Evolutionary conservation across 371 early-diverging fungal genomes (phyloP).

Genomic region (Coemansia sp.): DNA sequence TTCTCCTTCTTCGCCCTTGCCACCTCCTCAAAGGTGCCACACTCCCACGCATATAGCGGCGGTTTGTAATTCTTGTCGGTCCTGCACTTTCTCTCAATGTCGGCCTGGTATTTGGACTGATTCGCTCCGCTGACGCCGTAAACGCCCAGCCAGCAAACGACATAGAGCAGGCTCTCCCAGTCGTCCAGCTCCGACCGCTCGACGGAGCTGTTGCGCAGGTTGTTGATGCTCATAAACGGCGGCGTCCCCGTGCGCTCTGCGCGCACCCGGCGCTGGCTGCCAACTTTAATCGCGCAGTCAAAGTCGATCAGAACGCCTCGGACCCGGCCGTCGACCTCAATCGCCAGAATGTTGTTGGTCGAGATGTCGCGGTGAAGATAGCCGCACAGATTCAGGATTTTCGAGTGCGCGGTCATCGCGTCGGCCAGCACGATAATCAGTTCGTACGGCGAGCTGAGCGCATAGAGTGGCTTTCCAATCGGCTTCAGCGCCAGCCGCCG

Average conservation of each 20-base stretch:
- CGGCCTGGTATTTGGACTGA: no score
- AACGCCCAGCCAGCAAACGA: slow-evolving; percentile 14
- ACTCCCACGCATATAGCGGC: no score
- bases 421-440: slow-evolving; percentile 15
- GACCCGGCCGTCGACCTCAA: background rate
- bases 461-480: slow-evolving; percentile 6
- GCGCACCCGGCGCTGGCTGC: background rate
- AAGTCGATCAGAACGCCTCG: slow-evolving; percentile 20
- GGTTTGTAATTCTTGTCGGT: no score
- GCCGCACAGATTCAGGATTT: slow-evolving; percentile 5
- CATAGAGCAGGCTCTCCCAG: slow-evolving; percentile 9
- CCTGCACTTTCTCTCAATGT: no score
- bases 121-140: slow-evolving; percentile 7
- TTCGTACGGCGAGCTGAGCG: background rate
- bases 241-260: slow-evolving; percentile 19
- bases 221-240: slow-evolving; percentile 24
- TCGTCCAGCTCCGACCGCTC: slow-evolving; percentile 20
- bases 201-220: background rate
- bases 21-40: no score
- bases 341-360: slow-evolving; percentile 19
- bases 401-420: slow-evolving; percentile 15
- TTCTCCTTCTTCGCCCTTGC: no score
- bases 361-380: slow-evolving; percentile 29
- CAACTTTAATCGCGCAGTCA: slow-evolving; percentile 13
- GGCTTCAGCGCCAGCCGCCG: slow-evolving; percentile 8